Evolutionary conservation across 176 grass and related monocot genomes (phyloP).

Genomic region (Leersia perrieri): DNA sequence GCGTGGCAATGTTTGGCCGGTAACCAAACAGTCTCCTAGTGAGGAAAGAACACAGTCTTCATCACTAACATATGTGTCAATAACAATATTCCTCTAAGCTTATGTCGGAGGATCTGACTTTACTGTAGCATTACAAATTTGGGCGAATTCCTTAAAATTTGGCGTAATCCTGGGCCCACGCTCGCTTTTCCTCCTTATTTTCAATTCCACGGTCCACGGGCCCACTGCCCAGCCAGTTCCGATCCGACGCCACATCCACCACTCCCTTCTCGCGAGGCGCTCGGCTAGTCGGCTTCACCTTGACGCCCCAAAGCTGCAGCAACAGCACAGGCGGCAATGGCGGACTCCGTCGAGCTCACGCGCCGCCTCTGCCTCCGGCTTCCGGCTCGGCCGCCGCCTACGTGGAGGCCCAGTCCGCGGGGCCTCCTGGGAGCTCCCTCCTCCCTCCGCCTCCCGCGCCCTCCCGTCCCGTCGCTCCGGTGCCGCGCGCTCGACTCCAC

Average conservation of each 20-base stretch:
- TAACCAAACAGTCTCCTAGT: too few species aligned
- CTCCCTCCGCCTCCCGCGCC: conserved; percentile 4
- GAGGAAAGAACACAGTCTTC: too few species aligned
- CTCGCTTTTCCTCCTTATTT: neutral
- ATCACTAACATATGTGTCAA: too few species aligned
- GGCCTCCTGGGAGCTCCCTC: neutral
- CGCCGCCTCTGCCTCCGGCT: conserved; percentile 16
- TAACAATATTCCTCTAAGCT: too few species aligned
- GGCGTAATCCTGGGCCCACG: neutral
- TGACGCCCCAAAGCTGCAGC: conserved; percentile 4
- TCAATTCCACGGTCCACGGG: neutral
- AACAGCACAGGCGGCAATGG: conserved; percentile 37
- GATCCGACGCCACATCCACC: conserved; percentile 18
- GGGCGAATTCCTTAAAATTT: neutral
- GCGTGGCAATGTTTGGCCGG: too few species aligned
- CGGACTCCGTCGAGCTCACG: conserved; percentile 38
- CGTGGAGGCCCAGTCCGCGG: neutral
- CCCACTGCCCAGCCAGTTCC: neutral
- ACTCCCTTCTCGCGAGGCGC: neutral
- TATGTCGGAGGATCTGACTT: too few species aligned
- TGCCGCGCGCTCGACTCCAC: conserved; percentile 45
- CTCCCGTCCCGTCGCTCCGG: conserved; percentile 26
- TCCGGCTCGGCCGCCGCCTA: neutral
- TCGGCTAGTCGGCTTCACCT: neutral
- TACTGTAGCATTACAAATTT: too few species aligned